Base-by-base conservation (phyloP, 805 yeast species). In the Diddensiella transvaalensis region DNA sequence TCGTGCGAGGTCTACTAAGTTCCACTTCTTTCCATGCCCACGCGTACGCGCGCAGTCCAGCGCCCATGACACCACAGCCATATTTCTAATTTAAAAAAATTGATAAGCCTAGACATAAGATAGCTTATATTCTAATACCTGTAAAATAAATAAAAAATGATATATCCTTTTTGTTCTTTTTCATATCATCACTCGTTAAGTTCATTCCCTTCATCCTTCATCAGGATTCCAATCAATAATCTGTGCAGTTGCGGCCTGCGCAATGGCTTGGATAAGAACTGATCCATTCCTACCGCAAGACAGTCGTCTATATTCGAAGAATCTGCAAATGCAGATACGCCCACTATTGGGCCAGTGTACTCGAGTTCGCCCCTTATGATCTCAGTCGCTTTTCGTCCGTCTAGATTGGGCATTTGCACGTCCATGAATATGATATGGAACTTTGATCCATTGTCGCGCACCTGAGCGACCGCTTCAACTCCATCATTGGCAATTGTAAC, bases 261-360 rank as follows among this genome's bases (percentile, higher is more conserved):
- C 19, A 89, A 80, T 0, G 99, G 99, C 59, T 91, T 91, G 1
- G 95, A 77, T 54, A 91, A 72, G 65, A 91, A 91, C 13, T 93
- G 95, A 54, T 83, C 74, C 98, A 91, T 93, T 2, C 98, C 98
- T n/a, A 85, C 82, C 17, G 80, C 83, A 49, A 86, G 63, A 65
- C 98, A 90, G 21, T 52, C 53, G 56, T 81, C 82, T 35, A 85
- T 89, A 60, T 90, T 91, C 40, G 90, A 82, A 54, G 87, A 88
- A 65, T 91, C 97, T 0, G 97, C 96, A 72, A 85, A 91, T 1
- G 97, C 98, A 0, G 98, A 90, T 47, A 91, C 75, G 0, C 97
- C 98, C 33, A 91, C 93, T 49, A 93, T 89, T 0, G 97, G 97
- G 4, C 78, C 76, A 1, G 63, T 62, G 60, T 77, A 86, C 3